Conservation (phyloP, 495 filamentous ascomycete species). For the Bacidia rubella region DNA sequence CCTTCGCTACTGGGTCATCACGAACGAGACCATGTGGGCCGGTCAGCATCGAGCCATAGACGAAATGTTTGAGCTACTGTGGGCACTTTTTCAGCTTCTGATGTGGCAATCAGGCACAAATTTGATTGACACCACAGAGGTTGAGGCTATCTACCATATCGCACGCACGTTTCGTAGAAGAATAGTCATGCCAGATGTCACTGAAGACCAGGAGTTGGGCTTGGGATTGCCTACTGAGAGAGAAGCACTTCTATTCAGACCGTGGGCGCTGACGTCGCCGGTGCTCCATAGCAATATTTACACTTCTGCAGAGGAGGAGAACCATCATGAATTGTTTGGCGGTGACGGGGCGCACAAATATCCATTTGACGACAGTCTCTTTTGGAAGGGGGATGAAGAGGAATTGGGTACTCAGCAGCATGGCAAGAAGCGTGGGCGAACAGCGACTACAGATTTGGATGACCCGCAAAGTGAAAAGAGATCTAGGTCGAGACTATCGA, state of each 20-base stretch:
- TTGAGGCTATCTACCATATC: slow-evolving; percentile 5
- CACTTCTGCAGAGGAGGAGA: not conserved
- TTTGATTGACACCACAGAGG: not conserved
- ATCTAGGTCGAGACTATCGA: too few relatives aligned
- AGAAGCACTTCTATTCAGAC: slow-evolving; percentile 17
- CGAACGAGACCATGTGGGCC: slow-evolving; percentile 27
- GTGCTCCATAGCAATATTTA: not conserved
- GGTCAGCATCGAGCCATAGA: slow-evolving; percentile 18
- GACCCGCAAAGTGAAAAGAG: too few relatives aligned
- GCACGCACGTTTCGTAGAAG: slow-evolving; percentile 13
- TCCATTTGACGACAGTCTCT: slow-evolving; percentile 15
- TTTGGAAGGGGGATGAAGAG: slow-evolving; percentile 14
- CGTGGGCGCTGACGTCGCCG: slow-evolving; percentile 15
- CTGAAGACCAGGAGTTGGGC: not conserved
- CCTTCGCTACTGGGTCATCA: slow-evolving; percentile 25
- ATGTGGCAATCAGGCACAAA: not conserved
- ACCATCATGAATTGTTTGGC: slow-evolving; percentile 2
- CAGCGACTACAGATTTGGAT: not conserved
- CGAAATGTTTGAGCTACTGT: slow-evolving; percentile 24
- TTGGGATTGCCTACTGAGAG: not conserved
- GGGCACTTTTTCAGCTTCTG: slow-evolving; percentile 21
- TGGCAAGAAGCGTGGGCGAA: slow-evolving; percentile 22
- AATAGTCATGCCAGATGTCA: slow-evolving; percentile 10
- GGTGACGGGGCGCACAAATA: slow-evolving; percentile 7
- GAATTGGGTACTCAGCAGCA: not conserved